A percentile compares a stretch with the other conserved stretches of the same genome.
Conservation (phyloP, 2,329 filamentous ascomycete genomes). For the Zasmidium citrigriseum region DNA sequence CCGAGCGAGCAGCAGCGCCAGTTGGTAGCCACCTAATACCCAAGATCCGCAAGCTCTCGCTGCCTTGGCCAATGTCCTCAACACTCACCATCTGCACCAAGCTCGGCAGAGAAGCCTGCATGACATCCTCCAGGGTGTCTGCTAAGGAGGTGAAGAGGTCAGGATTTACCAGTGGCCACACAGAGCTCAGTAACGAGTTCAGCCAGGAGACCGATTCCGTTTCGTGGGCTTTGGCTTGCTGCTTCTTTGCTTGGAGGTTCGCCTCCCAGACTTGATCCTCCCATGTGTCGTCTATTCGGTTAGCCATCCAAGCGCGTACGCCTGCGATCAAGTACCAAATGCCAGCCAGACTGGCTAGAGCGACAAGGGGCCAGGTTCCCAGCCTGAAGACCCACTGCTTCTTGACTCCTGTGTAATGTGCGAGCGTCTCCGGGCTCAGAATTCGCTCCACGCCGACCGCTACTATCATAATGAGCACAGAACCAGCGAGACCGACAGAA, state of each 20-base stretch:
- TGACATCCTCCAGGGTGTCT: constrained; percentile 75
- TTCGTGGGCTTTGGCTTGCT: constrained; percentile 46
- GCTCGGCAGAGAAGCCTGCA: constrained; percentile 73
- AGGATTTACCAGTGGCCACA: constrained; percentile 76
- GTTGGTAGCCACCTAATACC: constrained; percentile 73
- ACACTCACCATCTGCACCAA: constrained; percentile 73
- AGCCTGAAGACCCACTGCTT: constrained; percentile 16
- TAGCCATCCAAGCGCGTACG: constrained; percentile 59
- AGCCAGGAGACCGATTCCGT: constrained; percentile 72
- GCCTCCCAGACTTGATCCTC: constrained; percentile 71
- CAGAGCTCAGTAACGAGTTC: constrained; percentile 65
- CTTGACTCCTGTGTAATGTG: constrained; percentile 10
- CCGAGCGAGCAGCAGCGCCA: constrained; percentile 65
- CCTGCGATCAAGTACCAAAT: constrained; percentile 27
- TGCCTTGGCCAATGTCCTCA: constrained; percentile 75
- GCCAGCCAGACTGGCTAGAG: constrained; percentile 11
- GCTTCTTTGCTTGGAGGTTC: constrained; percentile 55
- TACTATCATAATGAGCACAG: constrained; percentile 33
- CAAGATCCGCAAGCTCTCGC: constrained; percentile 68
- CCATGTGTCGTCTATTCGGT: constrained; percentile 63
- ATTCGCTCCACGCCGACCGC: constrained; percentile 28
- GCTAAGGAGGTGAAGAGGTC: constrained; percentile 69
- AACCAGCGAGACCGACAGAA: constrained; percentile 40
- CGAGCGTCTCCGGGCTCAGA: constrained; percentile 11
- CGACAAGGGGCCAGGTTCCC: constrained; percentile 24